phyloP scores from a whole-genome alignment of 148 eudicot genomes.

The Cornus florida region DNA sequence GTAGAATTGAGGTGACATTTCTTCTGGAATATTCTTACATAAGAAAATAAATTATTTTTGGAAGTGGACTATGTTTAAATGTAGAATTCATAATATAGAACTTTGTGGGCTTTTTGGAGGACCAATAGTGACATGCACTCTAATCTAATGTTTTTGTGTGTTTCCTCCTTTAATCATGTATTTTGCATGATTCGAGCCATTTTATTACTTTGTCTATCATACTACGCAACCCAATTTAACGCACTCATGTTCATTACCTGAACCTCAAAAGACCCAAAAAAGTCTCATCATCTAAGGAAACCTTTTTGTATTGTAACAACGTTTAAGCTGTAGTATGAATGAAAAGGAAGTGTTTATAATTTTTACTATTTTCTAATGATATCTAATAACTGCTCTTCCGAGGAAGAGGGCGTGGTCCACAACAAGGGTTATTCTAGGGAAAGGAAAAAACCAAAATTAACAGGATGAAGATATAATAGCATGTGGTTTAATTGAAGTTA shows the following conservation, averaged over 20 bases:
- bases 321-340: background rate
- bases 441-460: no score
- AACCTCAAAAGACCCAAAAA: no score
- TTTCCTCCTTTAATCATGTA: background rate
- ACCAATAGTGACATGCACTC: background rate
- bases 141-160: background rate
- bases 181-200: background rate
- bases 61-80: background rate
- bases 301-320: background rate
- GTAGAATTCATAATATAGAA: background rate
- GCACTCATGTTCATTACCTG: no score
- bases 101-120: background rate
- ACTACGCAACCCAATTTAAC: background rate
- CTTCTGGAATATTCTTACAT: background rate
- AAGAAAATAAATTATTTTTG: background rate
- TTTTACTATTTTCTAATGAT: no score
- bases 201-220: background rate
- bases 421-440: no score
- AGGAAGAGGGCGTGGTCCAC: no score
- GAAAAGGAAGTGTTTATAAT: background rate
- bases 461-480: no score
- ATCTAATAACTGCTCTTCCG: no score
- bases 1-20: constrained; percentile 60
- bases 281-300: background rate
- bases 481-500: no score